phyloP scores from a whole-genome alignment of 106 monocot genomes.

The Phalaenopsis equestris region DNA sequence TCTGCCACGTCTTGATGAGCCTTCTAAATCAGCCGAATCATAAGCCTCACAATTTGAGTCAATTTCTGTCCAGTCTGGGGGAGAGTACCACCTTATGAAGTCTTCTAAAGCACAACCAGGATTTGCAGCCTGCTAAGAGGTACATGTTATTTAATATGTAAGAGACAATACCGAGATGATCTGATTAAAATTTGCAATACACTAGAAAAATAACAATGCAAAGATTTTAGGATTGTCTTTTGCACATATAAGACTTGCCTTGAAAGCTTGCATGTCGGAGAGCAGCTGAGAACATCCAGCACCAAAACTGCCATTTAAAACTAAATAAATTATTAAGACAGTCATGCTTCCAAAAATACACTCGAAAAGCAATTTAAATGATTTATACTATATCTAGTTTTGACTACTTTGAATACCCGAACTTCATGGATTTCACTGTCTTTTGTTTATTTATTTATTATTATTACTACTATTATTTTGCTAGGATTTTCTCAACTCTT shows the following conservation, averaged over 20 bases:
- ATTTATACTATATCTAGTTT: neutral
- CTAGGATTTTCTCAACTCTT: no score
- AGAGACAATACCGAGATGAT: neutral
- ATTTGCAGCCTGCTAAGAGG: slow-evolving; percentile 71
- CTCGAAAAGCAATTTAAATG: neutral
- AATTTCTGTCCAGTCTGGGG: slow-evolving; percentile 77
- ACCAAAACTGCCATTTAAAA: slow-evolving; percentile 62
- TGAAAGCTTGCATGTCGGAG: slow-evolving; percentile 98
- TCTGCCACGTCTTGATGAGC: slow-evolving; percentile 54
- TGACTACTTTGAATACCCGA: neutral
- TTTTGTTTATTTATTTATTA: no score
- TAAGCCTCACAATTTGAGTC: slow-evolving; percentile 22
- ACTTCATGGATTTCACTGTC: neutral
- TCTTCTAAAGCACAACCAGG: slow-evolving; percentile 91
- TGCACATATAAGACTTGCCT: slow-evolving; percentile 45
- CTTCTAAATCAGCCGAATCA: slow-evolving; percentile 34
- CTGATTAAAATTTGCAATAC: neutral
- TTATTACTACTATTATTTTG: no score
- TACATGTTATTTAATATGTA: slow-evolving; percentile 1
- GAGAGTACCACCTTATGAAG: slow-evolving; percentile 91
- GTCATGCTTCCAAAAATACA: slow-evolving; percentile 1
- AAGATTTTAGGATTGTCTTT: neutral
- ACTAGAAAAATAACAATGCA: neutral
- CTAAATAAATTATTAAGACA: slow-evolving; percentile 10
- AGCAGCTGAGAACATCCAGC: slow-evolving; percentile 87